Conservation (phyloP, 768 basidiomycete species). For the Trametes punicea region DNA sequence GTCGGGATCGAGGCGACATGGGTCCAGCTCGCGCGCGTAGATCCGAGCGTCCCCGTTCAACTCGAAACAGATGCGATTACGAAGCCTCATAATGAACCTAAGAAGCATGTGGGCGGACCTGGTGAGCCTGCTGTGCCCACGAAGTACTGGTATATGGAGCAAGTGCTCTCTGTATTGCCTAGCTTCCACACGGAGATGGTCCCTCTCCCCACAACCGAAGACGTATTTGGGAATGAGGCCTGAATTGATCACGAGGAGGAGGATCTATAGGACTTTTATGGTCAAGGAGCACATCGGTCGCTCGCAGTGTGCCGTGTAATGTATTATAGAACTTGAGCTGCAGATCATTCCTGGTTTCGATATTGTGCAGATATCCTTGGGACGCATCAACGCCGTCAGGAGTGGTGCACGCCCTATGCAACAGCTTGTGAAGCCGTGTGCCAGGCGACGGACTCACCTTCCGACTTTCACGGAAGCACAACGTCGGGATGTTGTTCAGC, state of each 20-base stretch:
- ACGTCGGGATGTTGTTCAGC: no score
- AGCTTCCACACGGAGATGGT: constrained; percentile 44
- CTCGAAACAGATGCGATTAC: background rate
- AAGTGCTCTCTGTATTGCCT: constrained; percentile 48
- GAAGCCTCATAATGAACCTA: constrained; percentile 7
- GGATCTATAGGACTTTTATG: background rate
- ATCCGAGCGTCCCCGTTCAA: constrained; percentile 18
- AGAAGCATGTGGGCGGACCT: constrained; percentile 25
- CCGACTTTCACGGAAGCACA: no score
- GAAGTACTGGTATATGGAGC: constrained; percentile 59
- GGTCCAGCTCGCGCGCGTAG: constrained; percentile 57
- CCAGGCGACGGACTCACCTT: no score
- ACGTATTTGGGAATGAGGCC: constrained; percentile 5
- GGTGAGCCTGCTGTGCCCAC: constrained; percentile 25
- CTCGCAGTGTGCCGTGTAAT: no score
- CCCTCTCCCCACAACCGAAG: constrained; percentile 15
- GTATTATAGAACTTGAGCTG: no score
- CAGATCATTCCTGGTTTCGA: no score
- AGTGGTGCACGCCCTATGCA: no score
- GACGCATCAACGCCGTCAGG: no score
- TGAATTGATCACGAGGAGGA: background rate
- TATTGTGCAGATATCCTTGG: no score
- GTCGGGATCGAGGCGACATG: constrained; percentile 65
- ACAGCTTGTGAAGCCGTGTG: no score
- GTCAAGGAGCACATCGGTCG: no score